A percentile compares a stretch with the other conserved stretches of the same genome.
phyloP scores from a whole-genome alignment of 2,329 filamentous ascomycete species.

The Fusarium marasasianum region DNA sequence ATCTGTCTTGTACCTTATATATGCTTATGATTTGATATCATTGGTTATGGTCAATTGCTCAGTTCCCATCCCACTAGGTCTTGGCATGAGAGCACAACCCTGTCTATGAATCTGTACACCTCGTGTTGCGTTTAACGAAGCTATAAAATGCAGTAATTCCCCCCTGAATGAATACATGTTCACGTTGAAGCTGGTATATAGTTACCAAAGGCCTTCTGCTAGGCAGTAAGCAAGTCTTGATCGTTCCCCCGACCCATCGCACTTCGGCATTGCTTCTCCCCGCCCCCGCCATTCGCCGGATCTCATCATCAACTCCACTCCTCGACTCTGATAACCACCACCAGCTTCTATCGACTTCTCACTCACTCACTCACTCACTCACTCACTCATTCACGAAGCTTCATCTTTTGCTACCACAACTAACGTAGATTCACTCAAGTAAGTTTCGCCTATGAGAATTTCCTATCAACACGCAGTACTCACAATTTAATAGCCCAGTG shows the following conservation, averaged over 20 bases:
- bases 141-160: background rate
- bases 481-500: background rate
- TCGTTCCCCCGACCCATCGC: constrained; percentile 19
- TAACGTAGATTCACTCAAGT: background rate
- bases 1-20: background rate
- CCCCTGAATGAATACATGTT: background rate
- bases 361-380: background rate
- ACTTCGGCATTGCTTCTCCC: constrained; percentile 24
- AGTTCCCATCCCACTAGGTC: background rate
- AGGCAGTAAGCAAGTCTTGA: constrained; percentile 17
- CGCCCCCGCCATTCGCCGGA: constrained; percentile 24
- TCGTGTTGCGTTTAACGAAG: background rate
- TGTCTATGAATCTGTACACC: background rate
- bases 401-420: background rate
- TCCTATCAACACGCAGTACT: background rate
- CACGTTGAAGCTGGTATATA: background rate
- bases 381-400: background rate
- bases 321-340: constrained; percentile 15
- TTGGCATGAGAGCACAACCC: background rate
- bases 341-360: constrained; percentile 20
- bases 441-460: background rate
- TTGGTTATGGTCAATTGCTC: background rate
- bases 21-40: background rate
- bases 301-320: constrained; percentile 28
- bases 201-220: background rate